Percentiles rank a stretch among this genome's conserved stretches.
These are phyloP conservation scores for Mycena rosella DNA, from an alignment of 768 basidiomycete genomes.

Conservation along the genomic window DNA sequence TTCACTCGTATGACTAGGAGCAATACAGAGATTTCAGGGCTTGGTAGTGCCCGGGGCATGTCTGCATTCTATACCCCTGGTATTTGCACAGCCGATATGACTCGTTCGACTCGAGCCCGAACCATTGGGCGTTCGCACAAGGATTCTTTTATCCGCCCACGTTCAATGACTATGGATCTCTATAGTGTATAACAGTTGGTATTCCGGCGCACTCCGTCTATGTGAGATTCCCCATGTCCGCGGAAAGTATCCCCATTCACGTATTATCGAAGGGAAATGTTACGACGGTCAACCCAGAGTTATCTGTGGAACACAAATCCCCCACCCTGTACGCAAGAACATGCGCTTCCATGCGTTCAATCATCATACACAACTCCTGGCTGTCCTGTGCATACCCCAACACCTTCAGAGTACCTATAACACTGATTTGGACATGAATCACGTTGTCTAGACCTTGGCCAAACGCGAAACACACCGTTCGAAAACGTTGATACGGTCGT, in stretches of 20 bases:
- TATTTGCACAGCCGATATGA: too few relatives aligned
- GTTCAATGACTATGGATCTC: too few relatives aligned
- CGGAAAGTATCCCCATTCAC: slow-evolving; percentile 16
- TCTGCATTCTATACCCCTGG: too few relatives aligned
- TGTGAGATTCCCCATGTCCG: not conserved
- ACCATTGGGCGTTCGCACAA: too few relatives aligned
- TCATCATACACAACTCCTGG: slow-evolving; percentile 1
- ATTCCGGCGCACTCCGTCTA: too few relatives aligned
- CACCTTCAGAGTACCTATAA: slow-evolving; percentile 14
- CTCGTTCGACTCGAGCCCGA: too few relatives aligned
- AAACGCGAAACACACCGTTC: slow-evolving; percentile 8
- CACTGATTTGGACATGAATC: not conserved
- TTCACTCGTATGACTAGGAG: too few relatives aligned
- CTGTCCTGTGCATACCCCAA: slow-evolving; percentile 14
- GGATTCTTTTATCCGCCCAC: too few relatives aligned
- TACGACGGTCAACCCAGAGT: not conserved
- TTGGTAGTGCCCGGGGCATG: too few relatives aligned
- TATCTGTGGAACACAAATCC: not conserved
- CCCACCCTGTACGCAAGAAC: not conserved
- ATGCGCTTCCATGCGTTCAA: slow-evolving; percentile 24
- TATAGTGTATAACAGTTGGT: too few relatives aligned
- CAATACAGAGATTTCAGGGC: too few relatives aligned
- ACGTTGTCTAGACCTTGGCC: not conserved
- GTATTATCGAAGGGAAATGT: too few relatives aligned
- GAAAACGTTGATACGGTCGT: not conserved